Evolutionary conservation across 164 flowering plant species (phyloP), one percentile per base, ranked within the genome.

Genomic region (Amborella trichopoda): DNA sequence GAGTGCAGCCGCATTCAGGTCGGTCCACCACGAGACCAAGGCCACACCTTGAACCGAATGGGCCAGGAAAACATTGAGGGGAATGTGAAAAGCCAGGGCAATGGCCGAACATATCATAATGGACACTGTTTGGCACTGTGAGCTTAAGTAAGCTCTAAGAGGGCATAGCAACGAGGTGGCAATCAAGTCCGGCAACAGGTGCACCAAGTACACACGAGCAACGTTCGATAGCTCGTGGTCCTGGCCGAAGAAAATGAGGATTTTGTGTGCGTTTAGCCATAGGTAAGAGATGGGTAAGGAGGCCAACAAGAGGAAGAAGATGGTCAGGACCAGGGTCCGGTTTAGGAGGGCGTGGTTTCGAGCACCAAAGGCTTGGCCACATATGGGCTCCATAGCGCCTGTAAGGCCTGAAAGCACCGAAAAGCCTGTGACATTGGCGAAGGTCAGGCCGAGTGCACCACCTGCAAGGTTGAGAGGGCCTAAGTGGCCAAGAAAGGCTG

Each of bases 321-420:
- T 68, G 13, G 80, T 37, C 95, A 82, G 80, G 53, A 75, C 33
- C 43, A 91, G 82, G 19, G 95, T 81, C 65, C 74, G 81, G 64
- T 74, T 93, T 16, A 91, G 88, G 44, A 91, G 90, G 57, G 60
- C 75, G 22, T 59, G 65, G 46, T 91, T 91, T 24, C 67, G 72
- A 14, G 95, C 98, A 0, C 96, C 98, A 48, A 52, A 70, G 37
- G 98, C 96, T 43, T 91, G 96, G 26, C 96, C 95, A 28, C 95
- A 87, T 1, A 83, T 75, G 5, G 95, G 96, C 41, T 91, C 99
- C 96, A 87, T 91, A 46, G 95, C 95, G n/a, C 68, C 74, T 51
- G 74, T 78, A 12, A 91, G 74, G 6, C 99, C 99, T 27, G 59
- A 71, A 58, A 91, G 55, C 34, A 91, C 77, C 1, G 95, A 81